phyloP scores from a whole-genome alignment of 768 basidiomycete genomes.

The Neoboletus magnificus region DNA sequence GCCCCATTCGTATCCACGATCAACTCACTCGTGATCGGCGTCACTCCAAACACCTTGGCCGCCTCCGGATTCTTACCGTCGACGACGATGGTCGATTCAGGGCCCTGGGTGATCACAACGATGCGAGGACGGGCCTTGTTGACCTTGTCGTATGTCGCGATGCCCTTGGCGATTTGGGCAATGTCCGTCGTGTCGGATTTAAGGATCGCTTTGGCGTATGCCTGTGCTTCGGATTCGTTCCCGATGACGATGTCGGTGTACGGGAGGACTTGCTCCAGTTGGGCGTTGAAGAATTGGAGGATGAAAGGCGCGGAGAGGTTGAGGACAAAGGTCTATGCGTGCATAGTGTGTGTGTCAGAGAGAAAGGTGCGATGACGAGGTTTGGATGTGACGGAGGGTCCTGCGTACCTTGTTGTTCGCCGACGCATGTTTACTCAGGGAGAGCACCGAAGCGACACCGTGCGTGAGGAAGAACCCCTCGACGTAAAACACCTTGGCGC shows the following conservation, averaged over 20 bases:
- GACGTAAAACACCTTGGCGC: slow-evolving; percentile 87
- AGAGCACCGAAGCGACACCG: slow-evolving; percentile 66
- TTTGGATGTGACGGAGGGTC: neutral
- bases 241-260: slow-evolving; percentile 89
- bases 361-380: neutral
- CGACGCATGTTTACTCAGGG: slow-evolving; percentile 76
- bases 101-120: slow-evolving; percentile 90
- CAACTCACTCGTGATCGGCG: slow-evolving; percentile 50
- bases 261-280: slow-evolving; percentile 77
- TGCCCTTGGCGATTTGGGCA: slow-evolving; percentile 61
- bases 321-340: slow-evolving; percentile 72
- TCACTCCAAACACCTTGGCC: slow-evolving; percentile 57
- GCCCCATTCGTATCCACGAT: slow-evolving; percentile 99
- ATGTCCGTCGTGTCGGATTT: slow-evolving; percentile 65
- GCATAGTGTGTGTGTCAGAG: neutral
- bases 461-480: slow-evolving; percentile 98
- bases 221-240: slow-evolving; percentile 93
- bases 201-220: slow-evolving; percentile 76
- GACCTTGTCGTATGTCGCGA: slow-evolving; percentile 74
- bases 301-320: slow-evolving; percentile 99
- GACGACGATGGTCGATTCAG: slow-evolving; percentile 75
- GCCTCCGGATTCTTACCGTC: slow-evolving; percentile 48
- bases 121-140: slow-evolving; percentile 81
- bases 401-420: slow-evolving; percentile 63
- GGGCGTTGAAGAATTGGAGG: slow-evolving; percentile 83